phyloP scores from a whole-genome alignment of 257 asterid species.

The Catharanthus roseus region DNA sequence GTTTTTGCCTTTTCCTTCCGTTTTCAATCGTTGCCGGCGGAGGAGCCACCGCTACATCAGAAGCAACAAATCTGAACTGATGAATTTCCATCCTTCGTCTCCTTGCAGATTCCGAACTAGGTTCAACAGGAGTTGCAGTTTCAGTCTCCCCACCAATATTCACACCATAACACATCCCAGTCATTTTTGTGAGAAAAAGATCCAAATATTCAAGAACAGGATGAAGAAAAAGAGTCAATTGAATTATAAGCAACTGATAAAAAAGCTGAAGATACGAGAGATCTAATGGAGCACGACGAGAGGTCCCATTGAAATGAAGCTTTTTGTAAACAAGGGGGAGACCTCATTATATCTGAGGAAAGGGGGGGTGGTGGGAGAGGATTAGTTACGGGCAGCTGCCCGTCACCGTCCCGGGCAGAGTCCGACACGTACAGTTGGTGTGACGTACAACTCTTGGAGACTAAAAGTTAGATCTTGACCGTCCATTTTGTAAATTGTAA shows the following conservation, averaged over 20 bases:
- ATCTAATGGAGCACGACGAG: background rate
- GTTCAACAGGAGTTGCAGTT: conserved; percentile 54
- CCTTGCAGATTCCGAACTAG: conserved; percentile 52
- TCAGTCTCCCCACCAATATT: conserved; percentile 63
- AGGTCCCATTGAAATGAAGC: conserved; percentile 19
- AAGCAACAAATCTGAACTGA: conserved; percentile 56
- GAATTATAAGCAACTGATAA: background rate
- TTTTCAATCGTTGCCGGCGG: conserved; percentile 25
- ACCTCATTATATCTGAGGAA: conserved; percentile 35
- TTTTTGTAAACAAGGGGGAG: conserved; percentile 18
- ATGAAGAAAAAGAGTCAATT: background rate
- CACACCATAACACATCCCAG: conserved; percentile 64
- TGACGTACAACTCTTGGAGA: conserved; percentile 49
- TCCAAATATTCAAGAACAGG: background rate
- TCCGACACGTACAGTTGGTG: conserved; percentile 57
- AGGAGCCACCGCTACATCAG: conserved; percentile 57
- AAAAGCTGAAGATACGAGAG: conserved; percentile 17
- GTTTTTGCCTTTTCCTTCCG: conserved; percentile 39
- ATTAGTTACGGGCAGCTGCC: conserved; percentile 68
- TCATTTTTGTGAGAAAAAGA: conserved; percentile 35
- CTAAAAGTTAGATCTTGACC: conserved; percentile 27
- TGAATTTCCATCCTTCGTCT: conserved; percentile 71
- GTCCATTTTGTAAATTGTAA: conserved; percentile 14
- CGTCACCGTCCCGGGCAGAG: conserved; percentile 78
- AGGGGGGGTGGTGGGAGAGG: conserved; percentile 21